Evolutionary conservation across 1,284 basidiomycete species (phyloP), one percentile per base, ranked within the genome.

Genomic region (Takashimella koratensis): DNA sequence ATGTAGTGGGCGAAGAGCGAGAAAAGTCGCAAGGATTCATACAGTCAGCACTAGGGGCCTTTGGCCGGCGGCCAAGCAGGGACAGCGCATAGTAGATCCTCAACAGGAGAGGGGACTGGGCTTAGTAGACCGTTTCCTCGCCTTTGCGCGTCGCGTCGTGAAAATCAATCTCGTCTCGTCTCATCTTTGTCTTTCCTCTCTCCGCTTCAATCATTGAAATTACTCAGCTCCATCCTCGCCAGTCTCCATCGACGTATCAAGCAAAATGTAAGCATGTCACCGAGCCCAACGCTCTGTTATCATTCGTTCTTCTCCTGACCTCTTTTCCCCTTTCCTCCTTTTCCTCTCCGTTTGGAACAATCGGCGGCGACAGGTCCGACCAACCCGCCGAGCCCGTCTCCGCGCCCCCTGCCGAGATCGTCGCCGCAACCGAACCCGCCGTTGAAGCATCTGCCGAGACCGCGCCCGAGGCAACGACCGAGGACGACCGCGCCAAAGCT

Each of bases 401-500:
- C 8, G 30, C 30, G 10, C 10, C 30, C 16, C 30, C 30, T 36
- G 16, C 16, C 30, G 10, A 8, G 30, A 16, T 8, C 8, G 10
- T 8, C 8, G 30, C 16, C 30, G 16, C 30, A 8, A 16, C 10
- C 30, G 30, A 36, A 36, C 30, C 30, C 30, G 30, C 16, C 30
- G 30, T 16, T 36, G 30, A 36, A 8, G 30, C 8, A 36, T 36
- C 30, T 16, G 16, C 8, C 10, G 10, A 36, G 30, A 36, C 16
- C 30, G 30, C 8, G 30, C 10, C 16, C 30, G 30, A 36, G 8
- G 8, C 42, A 21, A 43, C 6, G 24, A 30, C 25, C 16, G 41
- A 43, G 19, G 54, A 48, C 3, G 54, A 56, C 27, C 47, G 41
- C 43, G 62, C 61, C 2, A 53, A 66, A 43, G 67, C 66, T 8